phyloP scores from a whole-genome alignment of 208 protist species.

The Vickermania ingenoplastis region DNA sequence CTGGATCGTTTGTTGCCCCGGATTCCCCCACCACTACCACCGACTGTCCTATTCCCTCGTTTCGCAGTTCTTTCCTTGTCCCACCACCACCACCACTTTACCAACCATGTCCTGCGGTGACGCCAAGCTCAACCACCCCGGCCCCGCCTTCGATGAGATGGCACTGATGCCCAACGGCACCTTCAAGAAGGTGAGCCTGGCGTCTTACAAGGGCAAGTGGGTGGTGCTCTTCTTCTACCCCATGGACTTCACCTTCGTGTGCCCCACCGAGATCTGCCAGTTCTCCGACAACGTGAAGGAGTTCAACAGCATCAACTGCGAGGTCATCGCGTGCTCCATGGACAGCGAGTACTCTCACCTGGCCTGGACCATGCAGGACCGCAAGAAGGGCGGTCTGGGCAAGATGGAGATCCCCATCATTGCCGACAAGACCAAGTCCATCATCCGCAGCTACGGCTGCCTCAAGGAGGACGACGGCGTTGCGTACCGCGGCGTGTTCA shows the following conservation, averaged over 20 bases:
- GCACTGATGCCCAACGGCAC: slow-evolving; percentile 90
- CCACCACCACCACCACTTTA: slow-evolving; percentile 1
- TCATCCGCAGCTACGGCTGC: slow-evolving; percentile 90
- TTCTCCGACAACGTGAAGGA: slow-evolving; percentile 89
- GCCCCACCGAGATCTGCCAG: slow-evolving; percentile 95
- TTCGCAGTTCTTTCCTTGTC: background rate
- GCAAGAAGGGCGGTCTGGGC: slow-evolving; percentile 96
- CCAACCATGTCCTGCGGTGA: slow-evolving; percentile 36
- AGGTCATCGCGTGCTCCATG: slow-evolving; percentile 89
- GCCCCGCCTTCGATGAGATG: slow-evolving; percentile 82
- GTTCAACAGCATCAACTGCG: slow-evolving; percentile 81
- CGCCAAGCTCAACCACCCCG: slow-evolving; percentile 73
- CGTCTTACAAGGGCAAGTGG: slow-evolving; percentile 91
- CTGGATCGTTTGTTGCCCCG: background rate
- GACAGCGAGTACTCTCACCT: slow-evolving; percentile 94
- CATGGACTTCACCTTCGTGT: slow-evolving; percentile 96
- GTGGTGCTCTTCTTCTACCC: slow-evolving; percentile 96
- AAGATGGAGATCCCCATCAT: slow-evolving; percentile 93
- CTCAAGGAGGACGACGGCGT: slow-evolving; percentile 85
- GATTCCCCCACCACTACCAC: background rate
- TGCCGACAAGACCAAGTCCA: slow-evolving; percentile 91
- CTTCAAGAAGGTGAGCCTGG: slow-evolving; percentile 88
- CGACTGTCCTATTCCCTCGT: background rate
- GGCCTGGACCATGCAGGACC: slow-evolving; percentile 91
- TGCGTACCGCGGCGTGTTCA: slow-evolving; percentile 90